A percentile compares a stretch with the other conserved stretches of the same genome.
Conservation (phyloP, 805 yeast species). For the Spathaspora arborariae region DNA sequence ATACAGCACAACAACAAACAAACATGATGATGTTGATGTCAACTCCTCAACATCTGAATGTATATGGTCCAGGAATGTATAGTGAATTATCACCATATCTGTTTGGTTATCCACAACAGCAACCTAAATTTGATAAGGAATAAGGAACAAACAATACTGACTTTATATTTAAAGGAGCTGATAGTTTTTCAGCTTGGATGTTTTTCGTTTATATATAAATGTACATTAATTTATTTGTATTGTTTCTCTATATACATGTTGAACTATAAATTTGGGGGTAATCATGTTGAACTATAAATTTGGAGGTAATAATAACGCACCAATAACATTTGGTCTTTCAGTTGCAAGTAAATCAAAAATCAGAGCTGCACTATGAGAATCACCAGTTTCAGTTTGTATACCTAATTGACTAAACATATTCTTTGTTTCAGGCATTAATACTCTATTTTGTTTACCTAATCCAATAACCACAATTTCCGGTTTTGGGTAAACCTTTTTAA, state of each 20-base stretch:
- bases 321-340: conserved; percentile 73
- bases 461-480: conserved; percentile 77
- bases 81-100: neutral
- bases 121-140: neutral
- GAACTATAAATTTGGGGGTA: conserved; percentile 65
- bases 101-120: neutral
- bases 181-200: neutral
- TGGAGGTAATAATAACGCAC: conserved; percentile 70
- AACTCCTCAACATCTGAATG: conserved; percentile 37
- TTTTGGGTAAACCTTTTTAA: conserved; percentile 61
- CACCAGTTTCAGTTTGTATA: conserved; percentile 65
- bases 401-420: conserved; percentile 53
- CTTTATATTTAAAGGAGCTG: neutral
- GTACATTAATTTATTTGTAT: neutral
- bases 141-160: neutral
- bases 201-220: neutral
- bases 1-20: conserved; percentile 9
- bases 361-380: conserved; percentile 60
- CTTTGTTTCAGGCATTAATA: conserved; percentile 56
- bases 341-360: conserved; percentile 74
- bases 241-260: neutral
- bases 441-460: conserved; percentile 59
- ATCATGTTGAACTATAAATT: conserved; percentile 48
- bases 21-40: conserved; percentile 27
- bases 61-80: conserved; percentile 1